These are phyloP conservation scores for Bipolaris victoriae DNA, from an alignment of 2,329 filamentous ascomycete species.

Conservation along the genomic window DNA sequence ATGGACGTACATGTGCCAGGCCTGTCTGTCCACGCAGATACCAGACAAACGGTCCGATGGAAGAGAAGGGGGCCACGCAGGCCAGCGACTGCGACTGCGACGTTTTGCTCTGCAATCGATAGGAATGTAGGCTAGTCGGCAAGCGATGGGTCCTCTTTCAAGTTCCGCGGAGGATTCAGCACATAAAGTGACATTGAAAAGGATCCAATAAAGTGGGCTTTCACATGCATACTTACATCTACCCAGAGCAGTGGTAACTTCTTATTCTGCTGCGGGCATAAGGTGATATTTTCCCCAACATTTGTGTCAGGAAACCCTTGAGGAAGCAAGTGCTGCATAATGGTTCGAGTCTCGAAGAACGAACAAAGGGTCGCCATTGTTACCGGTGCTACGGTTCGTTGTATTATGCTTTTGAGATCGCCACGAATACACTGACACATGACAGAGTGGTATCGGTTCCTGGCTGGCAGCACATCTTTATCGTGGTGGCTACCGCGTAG, in stretches of 20 bases:
- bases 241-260: background rate
- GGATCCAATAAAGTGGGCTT: background rate
- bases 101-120: background rate
- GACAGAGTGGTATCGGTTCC: conserved; percentile 57
- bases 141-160: background rate
- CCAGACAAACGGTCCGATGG: background rate
- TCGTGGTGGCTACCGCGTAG: conserved; percentile 46
- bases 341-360: conserved; percentile 13
- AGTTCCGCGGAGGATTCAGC: too few relatives aligned
- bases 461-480: conserved; percentile 51
- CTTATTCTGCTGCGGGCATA: background rate
- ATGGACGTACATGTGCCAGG: background rate
- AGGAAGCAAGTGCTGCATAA: background rate
- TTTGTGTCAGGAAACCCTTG: background rate
- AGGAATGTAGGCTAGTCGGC: background rate
- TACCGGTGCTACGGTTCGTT: conserved; percentile 51
- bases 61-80: background rate
- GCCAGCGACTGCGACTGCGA: background rate
- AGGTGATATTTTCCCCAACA: background rate
- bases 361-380: conserved; percentile 48
- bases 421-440: conserved; percentile 1
- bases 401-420: background rate
- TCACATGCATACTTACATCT: background rate
- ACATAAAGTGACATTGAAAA: background rate
- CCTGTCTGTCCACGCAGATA: background rate